These are phyloP conservation scores for Conticribra guillardii DNA, from an alignment of 108 stramenopile genomes.

Conservation along the genomic window DNA sequence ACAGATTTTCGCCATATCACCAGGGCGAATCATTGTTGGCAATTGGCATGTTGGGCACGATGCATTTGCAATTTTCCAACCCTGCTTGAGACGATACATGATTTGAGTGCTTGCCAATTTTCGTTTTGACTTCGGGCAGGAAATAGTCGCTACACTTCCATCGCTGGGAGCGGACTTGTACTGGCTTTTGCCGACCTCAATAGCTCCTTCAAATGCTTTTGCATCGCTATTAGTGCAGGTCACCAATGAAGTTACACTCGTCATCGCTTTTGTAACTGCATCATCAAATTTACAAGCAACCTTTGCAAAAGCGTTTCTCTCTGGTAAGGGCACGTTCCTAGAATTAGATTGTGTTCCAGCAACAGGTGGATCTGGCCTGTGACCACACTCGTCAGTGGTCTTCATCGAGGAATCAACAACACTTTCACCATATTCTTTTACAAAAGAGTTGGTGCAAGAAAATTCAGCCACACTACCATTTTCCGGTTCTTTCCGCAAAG, in stretches of 20 bases:
- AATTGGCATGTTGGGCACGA: constrained; percentile 17
- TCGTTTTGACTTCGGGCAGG: neutral
- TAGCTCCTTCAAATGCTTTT: neutral
- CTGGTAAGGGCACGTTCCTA: neutral
- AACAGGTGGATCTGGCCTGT: too few species aligned
- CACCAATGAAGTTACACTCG: constrained; percentile 4
- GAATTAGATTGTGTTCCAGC: neutral
- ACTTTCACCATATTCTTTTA: too few species aligned
- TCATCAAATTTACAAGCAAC: constrained; percentile 26
- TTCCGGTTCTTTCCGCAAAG: too few species aligned
- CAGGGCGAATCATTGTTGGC: constrained; percentile 22
- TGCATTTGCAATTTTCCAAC: constrained; percentile 18
- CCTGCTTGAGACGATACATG: constrained; percentile 14
- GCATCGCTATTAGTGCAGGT: constrained; percentile 9
- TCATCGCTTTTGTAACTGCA: constrained; percentile 15
- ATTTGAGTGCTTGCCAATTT: constrained; percentile 11
- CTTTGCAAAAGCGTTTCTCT: constrained; percentile 16
- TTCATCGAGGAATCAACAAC: too few species aligned
- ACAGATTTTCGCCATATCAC: constrained; percentile 2
- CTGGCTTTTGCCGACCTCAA: neutral
- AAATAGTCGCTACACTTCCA: constrained; percentile 1
- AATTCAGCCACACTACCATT: too few species aligned
- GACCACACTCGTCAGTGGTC: too few species aligned
- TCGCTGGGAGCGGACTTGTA: constrained; percentile 8
- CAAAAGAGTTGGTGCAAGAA: too few species aligned